phyloP scores from a whole-genome alignment of 495 filamentous ascomycete genomes.

The Penicillium maclennaniae region DNA sequence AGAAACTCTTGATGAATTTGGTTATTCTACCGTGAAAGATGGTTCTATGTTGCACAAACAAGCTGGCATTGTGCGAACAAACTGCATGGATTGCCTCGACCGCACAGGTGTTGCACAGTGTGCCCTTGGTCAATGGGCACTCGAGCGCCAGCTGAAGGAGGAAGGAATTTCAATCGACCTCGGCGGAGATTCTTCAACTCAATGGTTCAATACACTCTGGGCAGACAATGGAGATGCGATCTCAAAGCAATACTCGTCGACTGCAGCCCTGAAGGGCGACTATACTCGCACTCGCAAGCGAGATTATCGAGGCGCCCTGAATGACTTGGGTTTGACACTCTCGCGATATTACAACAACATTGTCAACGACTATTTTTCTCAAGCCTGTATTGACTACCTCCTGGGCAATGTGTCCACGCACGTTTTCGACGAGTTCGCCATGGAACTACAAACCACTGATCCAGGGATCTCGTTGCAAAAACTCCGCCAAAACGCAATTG shows the following conservation, averaged over 20 bases:
- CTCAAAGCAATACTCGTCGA: constrained; percentile 71
- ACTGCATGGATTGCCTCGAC: constrained; percentile 98
- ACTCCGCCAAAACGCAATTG: constrained; percentile 83
- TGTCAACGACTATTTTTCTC: constrained; percentile 93
- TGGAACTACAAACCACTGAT: constrained; percentile 81
- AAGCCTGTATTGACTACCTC: constrained; percentile 91
- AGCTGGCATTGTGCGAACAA: constrained; percentile 75
- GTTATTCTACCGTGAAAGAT: constrained; percentile 57
- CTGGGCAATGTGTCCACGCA: constrained; percentile 77
- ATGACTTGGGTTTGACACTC: constrained; percentile 87
- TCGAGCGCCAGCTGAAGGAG: constrained; percentile 71
- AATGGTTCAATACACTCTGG: constrained; percentile 94
- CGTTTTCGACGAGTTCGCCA: constrained; percentile 89
- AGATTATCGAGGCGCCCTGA: constrained; percentile 84
- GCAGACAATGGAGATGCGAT: constrained; percentile 80
- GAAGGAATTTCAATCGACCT: constrained; percentile 68
- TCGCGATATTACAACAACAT: constrained; percentile 69
- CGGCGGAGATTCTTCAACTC: constrained; percentile 65
- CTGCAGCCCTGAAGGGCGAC: constrained; percentile 90
- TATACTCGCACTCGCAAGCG: constrained; percentile 88
- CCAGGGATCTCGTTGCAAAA: constrained; percentile 79
- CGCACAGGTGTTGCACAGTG: constrained; percentile 92
- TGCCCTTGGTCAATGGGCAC: constrained; percentile 70
- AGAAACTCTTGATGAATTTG: constrained; percentile 57
- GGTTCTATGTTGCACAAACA: constrained; percentile 55